Evolutionary conservation across 257 asterid species (phyloP).

Genomic region (Solanum gracilifrons): DNA sequence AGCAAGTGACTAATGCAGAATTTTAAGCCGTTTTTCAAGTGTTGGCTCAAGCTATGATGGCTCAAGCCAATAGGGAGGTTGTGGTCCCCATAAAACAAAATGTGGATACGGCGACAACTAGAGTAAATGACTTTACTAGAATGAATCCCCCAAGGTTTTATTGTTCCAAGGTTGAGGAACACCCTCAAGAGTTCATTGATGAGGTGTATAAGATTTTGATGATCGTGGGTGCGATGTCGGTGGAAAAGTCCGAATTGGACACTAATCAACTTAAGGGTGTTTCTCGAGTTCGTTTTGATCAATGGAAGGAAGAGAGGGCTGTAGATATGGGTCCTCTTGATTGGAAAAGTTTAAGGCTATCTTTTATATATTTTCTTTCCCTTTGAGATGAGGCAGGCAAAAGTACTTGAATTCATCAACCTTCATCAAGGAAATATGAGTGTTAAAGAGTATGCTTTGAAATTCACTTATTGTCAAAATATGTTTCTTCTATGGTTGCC

Average conservation of each 20-base stretch:
- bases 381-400: background rate
- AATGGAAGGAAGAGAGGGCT: background rate
- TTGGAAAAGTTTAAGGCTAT: background rate
- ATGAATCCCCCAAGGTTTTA: background rate
- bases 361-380: no score
- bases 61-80: background rate
- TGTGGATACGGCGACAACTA: background rate
- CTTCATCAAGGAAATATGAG: background rate
- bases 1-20: background rate
- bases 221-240: background rate
- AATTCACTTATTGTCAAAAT: no score
- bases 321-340: background rate
- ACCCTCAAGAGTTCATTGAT: background rate
- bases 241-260: background rate
- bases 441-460: background rate
- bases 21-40: background rate
- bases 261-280: background rate
- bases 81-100: background rate
- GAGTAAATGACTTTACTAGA: background rate
- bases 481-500: no score
- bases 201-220: background rate
- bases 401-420: background rate
- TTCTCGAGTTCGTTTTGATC: background rate
- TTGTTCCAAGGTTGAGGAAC: background rate
- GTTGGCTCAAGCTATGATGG: background rate